Conservation (phyloP, 768 basidiomycete species). For the Daedaleopsis sinensis region DNA sequence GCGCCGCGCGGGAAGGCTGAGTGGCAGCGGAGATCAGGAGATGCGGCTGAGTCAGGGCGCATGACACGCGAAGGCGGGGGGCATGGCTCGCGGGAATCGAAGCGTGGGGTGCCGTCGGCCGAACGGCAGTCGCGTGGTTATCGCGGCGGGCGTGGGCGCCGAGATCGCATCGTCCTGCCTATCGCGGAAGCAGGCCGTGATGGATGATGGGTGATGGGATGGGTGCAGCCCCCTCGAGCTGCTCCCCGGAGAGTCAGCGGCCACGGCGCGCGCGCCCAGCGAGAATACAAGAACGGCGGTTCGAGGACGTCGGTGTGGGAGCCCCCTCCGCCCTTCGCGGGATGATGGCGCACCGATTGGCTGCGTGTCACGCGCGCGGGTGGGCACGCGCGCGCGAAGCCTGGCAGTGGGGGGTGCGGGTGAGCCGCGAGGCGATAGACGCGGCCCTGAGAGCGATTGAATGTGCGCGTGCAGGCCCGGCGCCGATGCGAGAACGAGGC, state of each 20-base stretch:
- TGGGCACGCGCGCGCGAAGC: not conserved
- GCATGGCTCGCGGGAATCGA: conserved; percentile 18
- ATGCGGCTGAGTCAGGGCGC: conserved; percentile 4
- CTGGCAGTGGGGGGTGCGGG: not conserved
- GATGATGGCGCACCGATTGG: not conserved
- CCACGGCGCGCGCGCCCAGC: no score
- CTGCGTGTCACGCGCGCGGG: not conserved
- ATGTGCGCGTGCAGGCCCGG: not conserved
- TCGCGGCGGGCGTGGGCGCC: conserved; percentile 6
- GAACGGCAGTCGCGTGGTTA: conserved; percentile 13
- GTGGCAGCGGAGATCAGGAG: not conserved
- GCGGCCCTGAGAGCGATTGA: not conserved
- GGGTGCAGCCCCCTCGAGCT: no score
- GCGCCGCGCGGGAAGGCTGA: not conserved
- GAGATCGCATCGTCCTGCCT: conserved; percentile 8
- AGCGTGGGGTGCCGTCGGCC: conserved; percentile 7
- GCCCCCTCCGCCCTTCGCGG: conserved; percentile 16
- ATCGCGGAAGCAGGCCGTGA: conserved; percentile 19
- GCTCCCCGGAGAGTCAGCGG: not conserved
- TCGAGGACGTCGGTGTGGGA: not conserved
- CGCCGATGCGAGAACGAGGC: not conserved
- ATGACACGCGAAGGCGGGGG: conserved; percentile 5
- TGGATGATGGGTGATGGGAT: no score
- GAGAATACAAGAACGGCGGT: no score
- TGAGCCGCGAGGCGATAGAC: not conserved